Base-by-base conservation (phyloP, 2,329 filamentous ascomycete species). In the Epichloe sibirici region DNA sequence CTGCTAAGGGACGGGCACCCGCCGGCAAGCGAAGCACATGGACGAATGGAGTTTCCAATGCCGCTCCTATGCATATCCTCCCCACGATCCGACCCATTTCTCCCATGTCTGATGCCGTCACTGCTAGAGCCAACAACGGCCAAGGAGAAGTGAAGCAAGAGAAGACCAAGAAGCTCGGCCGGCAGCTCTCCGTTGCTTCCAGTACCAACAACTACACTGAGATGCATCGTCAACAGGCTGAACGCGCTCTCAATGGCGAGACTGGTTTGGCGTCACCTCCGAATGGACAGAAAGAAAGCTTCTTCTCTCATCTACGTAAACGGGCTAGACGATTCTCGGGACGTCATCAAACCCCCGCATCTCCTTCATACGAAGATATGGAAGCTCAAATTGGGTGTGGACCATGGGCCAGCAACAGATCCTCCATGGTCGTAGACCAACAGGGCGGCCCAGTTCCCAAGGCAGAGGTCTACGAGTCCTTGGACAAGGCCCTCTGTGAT, bases 301-400 rank as follows among this genome's bases (percentile, higher is more conserved):
- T 98, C 74, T 98, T 98, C 71, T 97, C 93, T 0, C 93, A 98
- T 66, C 77, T 98, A 7, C 82, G 93, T 53, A 98, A 98, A 70
- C 85, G 91, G 49, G 93, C 94, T 31, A 82, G 93, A 60, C 81
- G 93, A 59, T 84, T 98, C 55, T 98, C 93, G 28, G 93, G 93
- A 46, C 84, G 91, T 53, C 90, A 95, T 64, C 88, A 91, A 65
- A 84, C 83, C 13, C 85, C 88, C 7, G 81, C 86, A 54, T 88
- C 89, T 17, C 86, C 89, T 8, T 81, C 78, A 44, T 83, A 84
- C 52, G 90, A 96, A 60, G 91, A 97, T 63, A 74, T 95, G 51
- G 93, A 97, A 67, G 86, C 90, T n/a, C 90, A 91, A 63, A 88
- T 87, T 50, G 91, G 90, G 45, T 95, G 90, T 66, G 86, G 84